Conservation (phyloP, 768 basidiomycete genomes). For the Suillus sp. region DNA sequence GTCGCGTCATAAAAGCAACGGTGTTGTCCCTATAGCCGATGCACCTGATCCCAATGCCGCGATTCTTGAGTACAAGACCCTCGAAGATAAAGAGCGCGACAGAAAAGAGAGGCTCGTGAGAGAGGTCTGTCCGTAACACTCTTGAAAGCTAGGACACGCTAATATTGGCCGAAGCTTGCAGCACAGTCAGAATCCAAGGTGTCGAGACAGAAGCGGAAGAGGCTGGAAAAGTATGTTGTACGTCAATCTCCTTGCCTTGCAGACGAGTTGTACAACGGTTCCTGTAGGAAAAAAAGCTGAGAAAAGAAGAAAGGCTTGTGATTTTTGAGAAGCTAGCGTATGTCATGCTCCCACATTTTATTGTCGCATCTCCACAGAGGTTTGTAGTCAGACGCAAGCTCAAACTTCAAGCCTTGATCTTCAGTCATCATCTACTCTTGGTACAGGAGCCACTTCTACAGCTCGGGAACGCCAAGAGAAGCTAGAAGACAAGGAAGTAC, state of each 20-base stretch:
- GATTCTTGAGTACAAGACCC: constrained; percentile 58
- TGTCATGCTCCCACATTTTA: constrained; percentile 29
- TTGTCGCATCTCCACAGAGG: constrained; percentile 28
- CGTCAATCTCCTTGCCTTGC: constrained; percentile 27
- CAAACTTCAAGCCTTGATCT: constrained; percentile 60
- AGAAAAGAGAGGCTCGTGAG: constrained; percentile 58
- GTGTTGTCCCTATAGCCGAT: constrained; percentile 25
- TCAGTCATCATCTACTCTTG: constrained; percentile 82
- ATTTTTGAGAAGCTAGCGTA: constrained; percentile 85
- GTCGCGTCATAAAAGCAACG: constrained; percentile 38
- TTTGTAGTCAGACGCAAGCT: constrained; percentile 73
- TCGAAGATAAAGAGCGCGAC: constrained; percentile 61
- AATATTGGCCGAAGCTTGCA: constrained; percentile 23
- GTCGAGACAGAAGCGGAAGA: constrained; percentile 83
- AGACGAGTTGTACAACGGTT: constrained; percentile 1
- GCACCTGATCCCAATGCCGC: constrained; percentile 57
- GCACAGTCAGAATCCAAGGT: constrained; percentile 68
- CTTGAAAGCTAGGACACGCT: constrained; percentile 5
- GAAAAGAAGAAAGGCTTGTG: constrained; percentile 79
- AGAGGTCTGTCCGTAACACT: constrained; percentile 49
- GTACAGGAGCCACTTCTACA: constrained; percentile 67
- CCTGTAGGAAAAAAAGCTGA: constrained; percentile 83
- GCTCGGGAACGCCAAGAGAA: constrained; percentile 61
- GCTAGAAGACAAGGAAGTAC: constrained; percentile 59
- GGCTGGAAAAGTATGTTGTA: constrained; percentile 92